These are phyloP conservation scores for Melampsora larici-populina DNA, from an alignment of 1,284 basidiomycete genomes.

Conservation along the genomic window DNA sequence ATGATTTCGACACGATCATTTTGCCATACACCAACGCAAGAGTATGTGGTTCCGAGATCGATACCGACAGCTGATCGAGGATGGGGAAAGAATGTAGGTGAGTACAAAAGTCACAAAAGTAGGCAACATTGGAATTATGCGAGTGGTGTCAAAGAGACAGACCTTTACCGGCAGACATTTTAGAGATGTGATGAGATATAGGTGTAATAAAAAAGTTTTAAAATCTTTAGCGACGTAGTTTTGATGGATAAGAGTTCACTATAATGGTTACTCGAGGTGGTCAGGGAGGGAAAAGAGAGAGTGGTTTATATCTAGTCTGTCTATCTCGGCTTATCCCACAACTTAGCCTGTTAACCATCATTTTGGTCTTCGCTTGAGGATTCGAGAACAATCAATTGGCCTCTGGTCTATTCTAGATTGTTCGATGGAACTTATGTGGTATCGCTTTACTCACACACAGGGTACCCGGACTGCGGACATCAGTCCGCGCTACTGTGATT, in stretches of 20 bases:
- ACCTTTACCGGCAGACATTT: conserved; percentile 11
- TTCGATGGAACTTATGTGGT: not conserved
- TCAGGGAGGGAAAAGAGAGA: not conserved
- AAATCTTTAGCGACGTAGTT: too few species aligned
- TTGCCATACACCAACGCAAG: conserved; percentile 94
- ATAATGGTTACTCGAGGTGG: not conserved
- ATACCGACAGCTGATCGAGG: conserved; percentile 53
- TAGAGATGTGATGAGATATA: not conserved
- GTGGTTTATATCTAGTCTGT: not conserved
- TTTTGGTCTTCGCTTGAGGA: too few species aligned
- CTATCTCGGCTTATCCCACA: not conserved
- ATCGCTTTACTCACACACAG: too few species aligned
- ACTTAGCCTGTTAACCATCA: not conserved
- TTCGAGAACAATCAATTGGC: too few species aligned
- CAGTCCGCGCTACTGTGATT: too few species aligned
- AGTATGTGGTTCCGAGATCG: conserved; percentile 57
- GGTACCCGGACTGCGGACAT: too few species aligned
- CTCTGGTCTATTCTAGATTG: not conserved
- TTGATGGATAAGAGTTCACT: too few species aligned
- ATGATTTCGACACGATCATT: conserved; percentile 99
- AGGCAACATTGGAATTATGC: not conserved
- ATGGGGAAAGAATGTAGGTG: not conserved
- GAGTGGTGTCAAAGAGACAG: not conserved
- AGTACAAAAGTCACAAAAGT: not conserved
- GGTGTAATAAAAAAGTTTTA: not conserved